Conservation (phyloP, 805 yeast genomes). For the Candida coleopterorum region DNA sequence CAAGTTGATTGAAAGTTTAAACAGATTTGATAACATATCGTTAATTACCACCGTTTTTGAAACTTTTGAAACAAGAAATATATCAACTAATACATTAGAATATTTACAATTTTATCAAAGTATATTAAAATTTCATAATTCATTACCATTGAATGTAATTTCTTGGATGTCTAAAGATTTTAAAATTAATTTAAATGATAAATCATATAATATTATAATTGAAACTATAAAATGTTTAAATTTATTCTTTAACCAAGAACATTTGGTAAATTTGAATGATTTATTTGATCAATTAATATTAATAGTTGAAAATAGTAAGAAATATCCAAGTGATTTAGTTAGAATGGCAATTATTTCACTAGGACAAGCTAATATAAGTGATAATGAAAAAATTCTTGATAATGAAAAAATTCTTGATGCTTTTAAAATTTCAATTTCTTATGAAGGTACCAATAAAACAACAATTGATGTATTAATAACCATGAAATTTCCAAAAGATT, state of each 20-base stretch:
- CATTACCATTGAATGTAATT: constrained; percentile 17
- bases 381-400: too few relatives aligned
- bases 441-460: constrained; percentile 22
- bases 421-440: constrained; percentile 19
- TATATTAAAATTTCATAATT: constrained; percentile 16
- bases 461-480: constrained; percentile 22
- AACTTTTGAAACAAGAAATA: constrained; percentile 14
- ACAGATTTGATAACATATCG: constrained; percentile 12
- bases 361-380: constrained; percentile 16
- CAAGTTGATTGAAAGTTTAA: constrained; percentile 25
- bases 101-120: constrained; percentile 23
- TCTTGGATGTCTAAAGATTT: constrained; percentile 21
- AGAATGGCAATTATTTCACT: constrained; percentile 21
- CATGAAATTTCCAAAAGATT: constrained; percentile 9
- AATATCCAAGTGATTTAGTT: constrained; percentile 26
- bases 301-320: constrained; percentile 17
- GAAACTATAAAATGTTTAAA: constrained; percentile 20
- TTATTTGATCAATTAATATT: constrained; percentile 16
- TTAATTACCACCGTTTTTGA: constrained; percentile 16
- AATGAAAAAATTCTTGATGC: constrained; percentile 11
- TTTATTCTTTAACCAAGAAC: constrained; percentile 3
- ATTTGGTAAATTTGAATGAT: background rate
- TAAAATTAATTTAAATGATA: constrained; percentile 17
- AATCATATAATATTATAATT: constrained; percentile 22
- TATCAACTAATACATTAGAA: constrained; percentile 21